These are phyloP conservation scores for Acacia confusa DNA, from an alignment of 306 rosid genomes.

Conservation along the genomic window DNA sequence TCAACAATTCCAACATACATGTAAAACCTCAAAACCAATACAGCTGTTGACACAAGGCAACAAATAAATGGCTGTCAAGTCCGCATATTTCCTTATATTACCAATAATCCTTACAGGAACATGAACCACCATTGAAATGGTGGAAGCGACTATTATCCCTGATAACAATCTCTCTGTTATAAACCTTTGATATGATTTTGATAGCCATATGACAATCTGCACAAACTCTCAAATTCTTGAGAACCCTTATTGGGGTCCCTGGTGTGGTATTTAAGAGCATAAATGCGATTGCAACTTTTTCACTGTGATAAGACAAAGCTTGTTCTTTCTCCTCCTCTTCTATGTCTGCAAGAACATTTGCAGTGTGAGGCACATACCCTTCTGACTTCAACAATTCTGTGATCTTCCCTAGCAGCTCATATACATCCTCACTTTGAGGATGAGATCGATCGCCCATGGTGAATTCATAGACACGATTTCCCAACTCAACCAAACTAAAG, in stretches of 20 bases:
- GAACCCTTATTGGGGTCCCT: constrained; percentile 57
- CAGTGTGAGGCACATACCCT: constrained; percentile 59
- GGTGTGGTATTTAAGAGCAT: constrained; percentile 54
- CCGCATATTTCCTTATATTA: constrained; percentile 24
- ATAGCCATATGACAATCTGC: constrained; percentile 66
- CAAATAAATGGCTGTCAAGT: constrained; percentile 16
- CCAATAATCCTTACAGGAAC: constrained; percentile 66
- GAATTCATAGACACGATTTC: constrained; percentile 56
- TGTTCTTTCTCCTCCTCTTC: constrained; percentile 70
- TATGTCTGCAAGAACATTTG: constrained; percentile 57
- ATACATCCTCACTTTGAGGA: constrained; percentile 52
- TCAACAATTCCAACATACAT: constrained; percentile 5
- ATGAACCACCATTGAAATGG: constrained; percentile 53
- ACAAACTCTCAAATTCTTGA: constrained; percentile 58
- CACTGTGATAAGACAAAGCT: constrained; percentile 63
- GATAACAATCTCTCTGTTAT: constrained; percentile 48
- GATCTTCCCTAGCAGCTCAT: constrained; percentile 48
- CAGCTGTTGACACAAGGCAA: neutral
- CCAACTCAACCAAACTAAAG: constrained; percentile 55
- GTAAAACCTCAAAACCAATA: neutral
- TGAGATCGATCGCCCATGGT: constrained; percentile 60
- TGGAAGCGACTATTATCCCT: constrained; percentile 63
- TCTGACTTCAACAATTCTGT: constrained; percentile 52
- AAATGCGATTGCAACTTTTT: constrained; percentile 61
- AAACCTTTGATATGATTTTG: constrained; percentile 59